Evolutionary conservation across 805 yeast genomes (phyloP).

Genomic region (Maudiozyma saulgeensis): DNA sequence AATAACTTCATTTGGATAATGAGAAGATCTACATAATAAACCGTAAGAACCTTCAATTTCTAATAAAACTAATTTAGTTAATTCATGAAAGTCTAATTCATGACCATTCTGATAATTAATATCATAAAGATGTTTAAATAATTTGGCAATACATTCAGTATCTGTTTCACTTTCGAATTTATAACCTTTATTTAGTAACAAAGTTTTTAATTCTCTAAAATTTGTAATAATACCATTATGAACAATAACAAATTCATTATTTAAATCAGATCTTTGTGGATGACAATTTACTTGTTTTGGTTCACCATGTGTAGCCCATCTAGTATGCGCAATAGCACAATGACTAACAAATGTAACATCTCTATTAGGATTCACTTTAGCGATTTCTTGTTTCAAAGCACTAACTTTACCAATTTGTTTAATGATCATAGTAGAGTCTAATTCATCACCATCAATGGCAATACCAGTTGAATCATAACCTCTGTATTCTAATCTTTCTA

Average conservation of each 20-base stretch:
- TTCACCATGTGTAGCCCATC: constrained; percentile 99
- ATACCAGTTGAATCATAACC: constrained; percentile 98
- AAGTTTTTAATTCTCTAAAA: constrained; percentile 80
- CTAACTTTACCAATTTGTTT: constrained; percentile 89
- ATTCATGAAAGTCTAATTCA: constrained; percentile 78
- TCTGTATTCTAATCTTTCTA: constrained; percentile 85
- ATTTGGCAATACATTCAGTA: constrained; percentile 94
- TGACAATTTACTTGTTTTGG: constrained; percentile 84
- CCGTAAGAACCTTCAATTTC: constrained; percentile 98
- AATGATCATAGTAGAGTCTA: constrained; percentile 60
- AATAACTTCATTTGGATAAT: constrained; percentile 90
- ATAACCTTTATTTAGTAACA: constrained; percentile 71
- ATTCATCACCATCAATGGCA: constrained; percentile 83
- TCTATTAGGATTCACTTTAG: constrained; percentile 42
- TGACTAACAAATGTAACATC: constrained; percentile 67
- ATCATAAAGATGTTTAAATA: constrained; percentile 85
- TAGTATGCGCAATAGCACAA: constrained; percentile 95
- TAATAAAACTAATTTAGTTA: constrained; percentile 83
- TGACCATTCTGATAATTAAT: constrained; percentile 60
- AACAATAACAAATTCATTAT: constrained; percentile 79
- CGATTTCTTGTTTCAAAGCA: constrained; percentile 61
- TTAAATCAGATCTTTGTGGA: constrained; percentile 84
- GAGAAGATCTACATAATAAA: constrained; percentile 79
- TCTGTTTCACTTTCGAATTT: constrained; percentile 88
- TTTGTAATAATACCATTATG: constrained; percentile 98